Evolutionary conservation across 2,329 filamentous ascomycete genomes (phyloP), one percentile per base, ranked within the genome.

Genomic region (Paracorniculantispora psalliotae): DNA sequence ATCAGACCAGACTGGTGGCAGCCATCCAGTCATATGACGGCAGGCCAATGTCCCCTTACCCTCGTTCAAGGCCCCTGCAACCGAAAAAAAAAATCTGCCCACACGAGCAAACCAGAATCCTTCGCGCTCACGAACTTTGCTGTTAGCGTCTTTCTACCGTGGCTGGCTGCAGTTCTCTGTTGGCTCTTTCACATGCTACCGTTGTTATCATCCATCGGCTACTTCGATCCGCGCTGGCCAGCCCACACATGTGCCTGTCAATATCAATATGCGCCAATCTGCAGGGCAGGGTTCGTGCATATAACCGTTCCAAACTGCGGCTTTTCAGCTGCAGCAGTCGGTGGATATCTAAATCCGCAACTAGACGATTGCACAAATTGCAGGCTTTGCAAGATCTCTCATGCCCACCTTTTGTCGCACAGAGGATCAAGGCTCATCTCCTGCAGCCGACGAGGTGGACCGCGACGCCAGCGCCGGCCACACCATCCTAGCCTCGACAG

Each of bases 381-480:
- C 44, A 26, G 30, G 44, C 44, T 39, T 49, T 57, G 50, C 47
- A 23, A 37, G 55, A 57, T 57, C 47, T 47, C 43, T 44, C 47
- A 17, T 26, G 13, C 13, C 30, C 33, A 49, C 44, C 19, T 25
- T n/a, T 50, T 19, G 35, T 44, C 33, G 46, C 47, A 21, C 33
- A 33, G 25, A 28, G 35, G 19, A 13, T 48, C 44, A 37, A 50
- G 26, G 19, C 33, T 35, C 47, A 37, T 44, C 37, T 57, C 54
- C 54, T 57, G 44, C 46, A 49, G 47, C 54, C 54, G 55, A 35
- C 44, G n/a, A 51, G 46, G 46, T 57, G 55, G 55, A 44, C 25
- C 55, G 8, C 35, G 35, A 30, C 53, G 53, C 53, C 43, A 23
- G 53, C 21, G 28, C 28, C 43, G 35, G 46, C 33, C 53, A 21